phyloP scores from a whole-genome alignment of 2,329 filamentous ascomycete genomes.

The Penicillium hesseltinei region DNA sequence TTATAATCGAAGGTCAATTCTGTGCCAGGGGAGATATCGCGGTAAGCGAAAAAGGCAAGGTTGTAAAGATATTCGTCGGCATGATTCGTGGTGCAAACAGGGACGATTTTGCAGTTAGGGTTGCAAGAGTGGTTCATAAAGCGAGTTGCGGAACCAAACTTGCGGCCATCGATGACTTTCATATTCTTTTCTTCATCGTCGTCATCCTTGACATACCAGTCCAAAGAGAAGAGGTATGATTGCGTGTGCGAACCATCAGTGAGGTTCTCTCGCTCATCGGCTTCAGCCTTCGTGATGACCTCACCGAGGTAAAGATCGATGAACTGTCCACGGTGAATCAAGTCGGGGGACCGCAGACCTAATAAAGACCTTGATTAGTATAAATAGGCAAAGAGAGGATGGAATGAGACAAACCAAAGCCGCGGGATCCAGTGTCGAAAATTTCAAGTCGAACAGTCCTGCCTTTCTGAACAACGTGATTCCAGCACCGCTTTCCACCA shows the following conservation, averaged over 20 bases:
- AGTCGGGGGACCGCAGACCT: slow-evolving; percentile 42
- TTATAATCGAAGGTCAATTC: slow-evolving; percentile 52
- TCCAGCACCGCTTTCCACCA: slow-evolving; percentile 35
- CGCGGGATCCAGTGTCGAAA: slow-evolving; percentile 42
- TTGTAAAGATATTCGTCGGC: slow-evolving; percentile 44
- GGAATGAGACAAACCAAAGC: slow-evolving; percentile 36
- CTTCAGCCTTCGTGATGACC: slow-evolving; percentile 38
- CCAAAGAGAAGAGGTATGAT: slow-evolving; percentile 46
- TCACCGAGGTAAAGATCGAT: slow-evolving; percentile 49
- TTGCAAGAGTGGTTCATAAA: slow-evolving; percentile 52
- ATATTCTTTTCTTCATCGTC: slow-evolving; percentile 25
- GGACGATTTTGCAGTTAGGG: slow-evolving; percentile 47
- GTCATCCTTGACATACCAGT: slow-evolving; percentile 32
- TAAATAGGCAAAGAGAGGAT: neutral
- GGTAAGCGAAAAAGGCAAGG: slow-evolving; percentile 48
- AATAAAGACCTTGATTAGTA: slow-evolving; percentile 5
- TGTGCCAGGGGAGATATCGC: slow-evolving; percentile 41
- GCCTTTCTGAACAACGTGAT: slow-evolving; percentile 43
- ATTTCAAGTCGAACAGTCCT: slow-evolving; percentile 43
- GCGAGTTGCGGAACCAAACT: slow-evolving; percentile 43
- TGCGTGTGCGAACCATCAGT: slow-evolving; percentile 23
- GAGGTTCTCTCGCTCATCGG: slow-evolving; percentile 39
- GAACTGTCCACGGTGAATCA: slow-evolving; percentile 44
- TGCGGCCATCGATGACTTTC: slow-evolving; percentile 46
- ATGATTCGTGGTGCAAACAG: slow-evolving; percentile 41